Evolutionary conservation across 2,329 filamentous ascomycete genomes (phyloP).

Genomic region (Penicillium brasilianum): DNA sequence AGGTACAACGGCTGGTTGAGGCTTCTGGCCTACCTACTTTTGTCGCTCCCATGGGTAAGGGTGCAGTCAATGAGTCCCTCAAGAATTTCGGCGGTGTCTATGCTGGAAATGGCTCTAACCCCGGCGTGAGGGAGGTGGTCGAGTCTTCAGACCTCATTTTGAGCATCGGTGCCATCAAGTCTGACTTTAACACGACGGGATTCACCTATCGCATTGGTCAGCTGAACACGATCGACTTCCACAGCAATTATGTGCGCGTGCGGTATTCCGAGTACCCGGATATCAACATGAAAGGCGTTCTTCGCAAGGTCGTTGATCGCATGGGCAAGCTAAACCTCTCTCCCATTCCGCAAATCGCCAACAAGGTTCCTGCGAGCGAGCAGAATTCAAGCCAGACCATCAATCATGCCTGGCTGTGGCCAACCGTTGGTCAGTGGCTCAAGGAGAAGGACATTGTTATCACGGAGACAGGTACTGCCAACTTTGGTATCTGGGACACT

Average conservation of each 20-base stretch:
- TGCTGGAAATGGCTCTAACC: constrained; percentile 74
- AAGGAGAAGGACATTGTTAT: constrained; percentile 75
- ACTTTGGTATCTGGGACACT: constrained; percentile 87
- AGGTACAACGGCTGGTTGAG: constrained; percentile 73
- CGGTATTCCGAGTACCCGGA: constrained; percentile 80
- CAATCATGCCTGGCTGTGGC: constrained; percentile 70
- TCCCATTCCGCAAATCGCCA: constrained; percentile 60
- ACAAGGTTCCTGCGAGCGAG: constrained; percentile 52
- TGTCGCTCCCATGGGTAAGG: constrained; percentile 89
- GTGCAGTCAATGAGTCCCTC: constrained; percentile 76
- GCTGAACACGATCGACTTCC: constrained; percentile 81
- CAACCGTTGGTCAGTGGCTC: constrained; percentile 73
- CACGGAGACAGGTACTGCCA: constrained; percentile 85
- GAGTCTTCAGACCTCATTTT: constrained; percentile 50
- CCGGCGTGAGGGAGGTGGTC: constrained; percentile 49
- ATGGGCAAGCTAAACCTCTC: constrained; percentile 62
- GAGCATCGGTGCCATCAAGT: constrained; percentile 52
- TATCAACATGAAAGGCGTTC: constrained; percentile 78
- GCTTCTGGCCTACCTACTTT: constrained; percentile 80
- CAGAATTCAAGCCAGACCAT: constrained; percentile 46
- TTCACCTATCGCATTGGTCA: constrained; percentile 83
- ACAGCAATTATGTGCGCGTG: constrained; percentile 75
- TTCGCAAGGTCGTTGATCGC: constrained; percentile 70
- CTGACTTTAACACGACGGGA: constrained; percentile 62
- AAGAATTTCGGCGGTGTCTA: constrained; percentile 84